Evolutionary conservation across 257 asterid species (phyloP).

Genomic region (Linaria vulgaris): DNA sequence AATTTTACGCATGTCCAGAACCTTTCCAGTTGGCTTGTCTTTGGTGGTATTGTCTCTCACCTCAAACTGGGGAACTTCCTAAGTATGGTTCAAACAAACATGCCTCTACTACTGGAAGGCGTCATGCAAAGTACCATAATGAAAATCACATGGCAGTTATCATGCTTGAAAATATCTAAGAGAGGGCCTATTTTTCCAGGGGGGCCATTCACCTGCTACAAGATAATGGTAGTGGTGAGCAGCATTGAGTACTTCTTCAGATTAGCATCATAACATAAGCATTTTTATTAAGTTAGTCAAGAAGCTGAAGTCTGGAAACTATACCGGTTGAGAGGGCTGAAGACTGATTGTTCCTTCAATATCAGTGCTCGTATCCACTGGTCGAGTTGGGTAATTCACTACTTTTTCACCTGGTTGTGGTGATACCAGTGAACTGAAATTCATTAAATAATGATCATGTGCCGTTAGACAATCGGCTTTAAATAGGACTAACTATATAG

Average conservation of each 20-base stretch:
- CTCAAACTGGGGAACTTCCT: conserved; percentile 6
- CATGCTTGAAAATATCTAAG: conserved; percentile 7
- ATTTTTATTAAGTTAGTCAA: no score
- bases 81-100: conserved; percentile 26
- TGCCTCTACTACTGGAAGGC: conserved; percentile 30
- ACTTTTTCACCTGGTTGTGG: conserved; percentile 93
- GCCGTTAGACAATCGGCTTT: conserved; percentile 11
- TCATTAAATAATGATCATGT: conserved; percentile 22
- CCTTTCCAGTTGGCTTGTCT: no score
- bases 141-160: conserved; percentile 1
- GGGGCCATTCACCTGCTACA: no score
- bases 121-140: conserved; percentile 23
- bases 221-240: no score
- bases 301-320: conserved; percentile 22
- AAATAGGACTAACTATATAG: conserved; percentile 6
- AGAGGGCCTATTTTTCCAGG: no score
- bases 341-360: conserved; percentile 95
- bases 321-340: conserved; percentile 89
- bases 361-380: conserved; percentile 88
- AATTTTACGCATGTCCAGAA: no score
- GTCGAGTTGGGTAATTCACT: conserved; percentile 87
- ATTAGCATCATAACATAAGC: conserved; percentile 2
- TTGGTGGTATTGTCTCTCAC: no score
- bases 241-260: conserved; percentile 10
- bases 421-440: conserved; percentile 72